phyloP scores from a whole-genome alignment of 768 basidiomycete genomes.

The Boletus subcaerulescens region DNA sequence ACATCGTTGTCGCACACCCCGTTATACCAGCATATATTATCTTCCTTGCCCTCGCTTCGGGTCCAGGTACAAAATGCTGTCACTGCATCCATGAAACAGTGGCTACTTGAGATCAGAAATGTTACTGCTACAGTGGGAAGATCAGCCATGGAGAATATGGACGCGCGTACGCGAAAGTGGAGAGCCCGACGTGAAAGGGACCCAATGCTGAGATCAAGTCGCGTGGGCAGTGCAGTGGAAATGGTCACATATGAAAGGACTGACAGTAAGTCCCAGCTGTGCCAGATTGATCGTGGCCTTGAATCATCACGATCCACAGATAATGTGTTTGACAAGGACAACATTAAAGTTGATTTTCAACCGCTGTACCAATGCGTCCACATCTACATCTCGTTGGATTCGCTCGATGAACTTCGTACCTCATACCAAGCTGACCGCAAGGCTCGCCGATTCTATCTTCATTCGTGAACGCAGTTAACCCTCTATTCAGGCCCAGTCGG shows the following conservation, averaged over 20 bases:
- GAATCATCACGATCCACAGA: conserved; percentile 42
- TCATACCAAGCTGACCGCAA: conserved; percentile 98
- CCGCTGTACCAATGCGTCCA: conserved; percentile 96
- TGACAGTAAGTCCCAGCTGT: conserved; percentile 64
- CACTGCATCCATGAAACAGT: conserved; percentile 92
- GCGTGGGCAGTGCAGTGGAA: conserved; percentile 91
- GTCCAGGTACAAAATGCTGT: conserved; percentile 90
- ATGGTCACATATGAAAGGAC: conserved; percentile 89
- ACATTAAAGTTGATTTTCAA: conserved; percentile 86
- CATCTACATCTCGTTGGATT: conserved; percentile 89
- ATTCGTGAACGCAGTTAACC: conserved; percentile 13
- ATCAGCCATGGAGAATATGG: conserved; percentile 89
- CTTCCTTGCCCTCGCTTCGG: conserved; percentile 87
- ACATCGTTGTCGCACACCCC: conserved; percentile 89
- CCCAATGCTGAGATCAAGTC: conserved; percentile 66
- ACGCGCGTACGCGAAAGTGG: conserved; percentile 79
- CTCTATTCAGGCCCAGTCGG: conserved; percentile 82
- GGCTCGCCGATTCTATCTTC: conserved; percentile 36
- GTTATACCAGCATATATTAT: conserved; percentile 87
- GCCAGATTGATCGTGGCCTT: conserved; percentile 2
- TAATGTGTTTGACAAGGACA: conserved; percentile 89
- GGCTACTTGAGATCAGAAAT: conserved; percentile 93
- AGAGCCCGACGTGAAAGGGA: conserved; percentile 81
- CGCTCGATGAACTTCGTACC: conserved; percentile 83
- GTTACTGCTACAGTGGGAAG: conserved; percentile 81